Evolutionary conservation across 2,329 filamentous ascomycete genomes (phyloP), one percentile per base, ranked within the genome.

Genomic region (Claviceps sp.): DNA sequence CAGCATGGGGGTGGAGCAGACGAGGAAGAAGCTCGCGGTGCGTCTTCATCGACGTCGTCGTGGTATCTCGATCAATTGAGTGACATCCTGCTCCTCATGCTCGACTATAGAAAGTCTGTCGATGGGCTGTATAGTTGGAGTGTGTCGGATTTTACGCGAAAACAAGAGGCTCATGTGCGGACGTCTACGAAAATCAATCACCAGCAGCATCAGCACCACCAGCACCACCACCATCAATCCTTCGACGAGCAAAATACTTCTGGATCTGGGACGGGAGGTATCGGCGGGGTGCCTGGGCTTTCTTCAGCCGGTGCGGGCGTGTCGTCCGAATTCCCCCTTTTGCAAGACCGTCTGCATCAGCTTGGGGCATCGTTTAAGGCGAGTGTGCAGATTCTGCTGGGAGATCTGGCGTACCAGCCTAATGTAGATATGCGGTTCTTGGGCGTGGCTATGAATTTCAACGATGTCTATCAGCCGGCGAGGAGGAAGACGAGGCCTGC

Each of bases 361-460:
- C 75, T 97, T 11, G 83, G 86, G 9, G 72, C 75, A 13, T 85
- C 88, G 53, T 98, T 97, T 71, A 78, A 81, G 54, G 76, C 78
- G 1, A 79, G 86, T 29, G 77, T 97, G 47, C 88, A 88, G 64
- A 74, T 90, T 42, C 71, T 98, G 51, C 73, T 98, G 3, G 89
- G 93, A 14, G 94, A 98, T 65, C 68, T 98, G 56, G 86, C 88
- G 8, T 91, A 94, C 68, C 91, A 97, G 68, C 85, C 89, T 1
- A 93, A 98, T 65, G 83, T 90, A 49, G 93, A 98, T 66, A 88
- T 98, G 82, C 78, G 91, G 51, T 97, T 97, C 73, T 71, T 98
- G 58, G 93, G 88, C 40, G 89, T 97, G 46, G 87, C 93, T 42
- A 97, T 98, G 88, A 98, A 97, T 69, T 98, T 97, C 69, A 98